These are phyloP conservation scores for Venturia pyrina DNA, from an alignment of 2,329 filamentous ascomycete genomes.

Conservation along the genomic window DNA sequence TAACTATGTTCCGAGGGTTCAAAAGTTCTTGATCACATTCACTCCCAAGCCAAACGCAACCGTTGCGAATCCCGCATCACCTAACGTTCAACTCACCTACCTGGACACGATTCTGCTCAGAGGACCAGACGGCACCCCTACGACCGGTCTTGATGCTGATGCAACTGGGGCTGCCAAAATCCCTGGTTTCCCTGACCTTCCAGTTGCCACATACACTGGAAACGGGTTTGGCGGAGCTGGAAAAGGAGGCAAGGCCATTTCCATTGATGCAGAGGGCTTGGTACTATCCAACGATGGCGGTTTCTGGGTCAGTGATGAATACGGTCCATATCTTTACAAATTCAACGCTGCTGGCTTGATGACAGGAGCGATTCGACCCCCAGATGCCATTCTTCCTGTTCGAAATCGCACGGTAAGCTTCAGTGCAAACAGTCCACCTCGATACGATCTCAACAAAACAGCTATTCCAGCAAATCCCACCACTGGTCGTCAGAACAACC, in stretches of 20 bases:
- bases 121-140: constrained; percentile 51
- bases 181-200: constrained; percentile 50
- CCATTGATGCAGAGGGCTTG: constrained; percentile 58
- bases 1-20: constrained; percentile 58
- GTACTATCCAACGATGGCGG: constrained; percentile 45
- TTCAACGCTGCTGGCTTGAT: constrained; percentile 51
- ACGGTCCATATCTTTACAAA: constrained; percentile 60
- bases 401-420: constrained; percentile 53
- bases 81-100: constrained; percentile 55
- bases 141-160: constrained; percentile 55
- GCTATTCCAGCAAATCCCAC: constrained; percentile 47
- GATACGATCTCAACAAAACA: constrained; percentile 42
- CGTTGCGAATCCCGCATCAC: constrained; percentile 40
- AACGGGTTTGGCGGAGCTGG: constrained; percentile 58
- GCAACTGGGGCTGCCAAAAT: constrained; percentile 43
- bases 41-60: constrained; percentile 44
- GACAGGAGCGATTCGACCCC: constrained; percentile 53
- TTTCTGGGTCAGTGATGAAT: constrained; percentile 61
- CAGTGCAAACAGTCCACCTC: constrained; percentile 52
- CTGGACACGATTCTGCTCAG: constrained; percentile 55
- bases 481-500: constrained; percentile 60
- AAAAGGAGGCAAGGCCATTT: constrained; percentile 47
- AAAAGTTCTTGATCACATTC: constrained; percentile 55
- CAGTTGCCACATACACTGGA: constrained; percentile 52
- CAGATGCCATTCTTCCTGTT: constrained; percentile 52